Conservation (phyloP, 1,139 yeast genomes). For the Scheffersomyces segobiensis region DNA sequence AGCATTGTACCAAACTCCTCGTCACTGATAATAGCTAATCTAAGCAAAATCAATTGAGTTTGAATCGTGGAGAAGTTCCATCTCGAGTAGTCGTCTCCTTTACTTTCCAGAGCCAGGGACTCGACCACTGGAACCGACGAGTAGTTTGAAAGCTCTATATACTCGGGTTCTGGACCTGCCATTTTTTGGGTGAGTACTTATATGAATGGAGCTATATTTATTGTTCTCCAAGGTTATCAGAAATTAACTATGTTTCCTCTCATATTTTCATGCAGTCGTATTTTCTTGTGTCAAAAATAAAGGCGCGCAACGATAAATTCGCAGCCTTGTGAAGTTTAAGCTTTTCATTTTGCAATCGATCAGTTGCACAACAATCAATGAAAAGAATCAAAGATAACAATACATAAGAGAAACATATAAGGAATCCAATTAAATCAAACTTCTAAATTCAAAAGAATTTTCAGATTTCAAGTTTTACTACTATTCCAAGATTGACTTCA, state of each 20-base stretch:
- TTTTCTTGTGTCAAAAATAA: neutral
- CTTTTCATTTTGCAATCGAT: neutral
- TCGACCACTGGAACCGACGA: neutral
- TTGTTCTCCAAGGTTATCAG: neutral
- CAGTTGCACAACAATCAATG: neutral
- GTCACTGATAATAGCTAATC: conserved; percentile 34
- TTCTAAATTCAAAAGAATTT: too few species aligned
- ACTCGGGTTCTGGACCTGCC: conserved; percentile 2
- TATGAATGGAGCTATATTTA: neutral
- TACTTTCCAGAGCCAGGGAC: neutral
- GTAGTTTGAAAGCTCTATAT: conserved; percentile 13
- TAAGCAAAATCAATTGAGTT: conserved; percentile 25
- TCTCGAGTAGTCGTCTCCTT: neutral
- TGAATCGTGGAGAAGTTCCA: conserved; percentile 12
- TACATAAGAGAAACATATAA: neutral
- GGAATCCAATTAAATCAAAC: too few species aligned
- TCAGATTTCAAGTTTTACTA: neutral
- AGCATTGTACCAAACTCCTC: conserved; percentile 19
- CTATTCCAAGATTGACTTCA: conserved; percentile 1
- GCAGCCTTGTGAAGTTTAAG: neutral
- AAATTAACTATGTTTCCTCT: neutral
- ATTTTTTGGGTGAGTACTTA: neutral
- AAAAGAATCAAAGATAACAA: neutral
- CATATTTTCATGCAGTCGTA: neutral
- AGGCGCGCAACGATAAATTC: neutral